Percentiles rank a stretch among this genome's conserved stretches.
phyloP scores from a whole-genome alignment of 345 rosid genomes.

The Eutrema yunnanense region DNA sequence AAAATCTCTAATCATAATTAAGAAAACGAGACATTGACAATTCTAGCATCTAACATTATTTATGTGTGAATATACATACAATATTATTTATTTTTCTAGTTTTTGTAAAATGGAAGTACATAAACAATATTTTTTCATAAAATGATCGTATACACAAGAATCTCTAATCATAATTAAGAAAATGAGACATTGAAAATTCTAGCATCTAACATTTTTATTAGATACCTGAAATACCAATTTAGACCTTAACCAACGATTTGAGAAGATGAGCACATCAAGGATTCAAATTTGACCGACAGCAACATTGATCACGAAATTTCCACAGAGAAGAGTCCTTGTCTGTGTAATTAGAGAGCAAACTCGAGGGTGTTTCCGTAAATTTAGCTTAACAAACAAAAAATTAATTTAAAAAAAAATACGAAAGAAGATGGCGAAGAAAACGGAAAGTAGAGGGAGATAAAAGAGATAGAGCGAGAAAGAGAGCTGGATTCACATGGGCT shows the following conservation, averaged over 20 bases:
- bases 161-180: background rate
- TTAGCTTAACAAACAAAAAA: background rate
- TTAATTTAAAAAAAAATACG: background rate
- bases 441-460: slow-evolving; percentile 32
- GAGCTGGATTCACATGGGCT: slow-evolving; percentile 55
- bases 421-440: slow-evolving; percentile 30
- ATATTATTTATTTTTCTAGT: no score
- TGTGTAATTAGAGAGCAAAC: slow-evolving; percentile 6
- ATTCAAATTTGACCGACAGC: slow-evolving; percentile 24
- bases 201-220: background rate
- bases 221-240: background rate
- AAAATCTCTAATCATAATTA: background rate
- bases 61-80: no score
- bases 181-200: slow-evolving; percentile 6
- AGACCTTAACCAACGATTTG: slow-evolving; percentile 3
- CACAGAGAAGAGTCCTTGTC: background rate
- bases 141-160: no score
- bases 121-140: no score
- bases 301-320: slow-evolving; percentile 19
- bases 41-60: background rate
- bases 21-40: slow-evolving; percentile 10
- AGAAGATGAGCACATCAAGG: background rate
- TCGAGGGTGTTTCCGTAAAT: slow-evolving; percentile 2
- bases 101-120: no score
- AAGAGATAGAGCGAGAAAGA: slow-evolving; percentile 9